Percentiles rank a stretch among this genome's conserved stretches.
Evolutionary conservation across 2,329 filamentous ascomycete species (phyloP).

Genomic region (Rosellinia necatrix): DNA sequence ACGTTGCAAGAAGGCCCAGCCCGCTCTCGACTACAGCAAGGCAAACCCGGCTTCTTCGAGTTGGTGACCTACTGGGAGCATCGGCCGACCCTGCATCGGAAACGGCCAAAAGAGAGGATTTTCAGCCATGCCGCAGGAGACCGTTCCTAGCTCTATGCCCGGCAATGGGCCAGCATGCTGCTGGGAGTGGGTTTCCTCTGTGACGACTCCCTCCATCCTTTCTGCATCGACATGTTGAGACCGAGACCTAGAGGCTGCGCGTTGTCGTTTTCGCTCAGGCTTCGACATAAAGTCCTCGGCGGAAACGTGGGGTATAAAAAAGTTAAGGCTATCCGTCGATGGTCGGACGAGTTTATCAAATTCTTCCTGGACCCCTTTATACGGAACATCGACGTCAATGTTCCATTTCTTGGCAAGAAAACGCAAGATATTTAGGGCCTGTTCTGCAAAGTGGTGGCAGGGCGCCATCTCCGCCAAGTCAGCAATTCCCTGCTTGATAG

Average conservation of each 20-base stretch:
- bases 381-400: conserved; percentile 54
- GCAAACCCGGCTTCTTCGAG: conserved; percentile 59
- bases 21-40: conserved; percentile 38
- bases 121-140: conserved; percentile 38
- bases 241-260: conserved; percentile 17
- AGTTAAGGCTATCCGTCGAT: conserved; percentile 58
- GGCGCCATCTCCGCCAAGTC: conserved; percentile 65
- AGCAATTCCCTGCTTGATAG: conserved; percentile 58
- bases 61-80: conserved; percentile 52
- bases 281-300: conserved; percentile 54
- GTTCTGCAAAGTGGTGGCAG: conserved; percentile 64
- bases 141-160: conserved; percentile 7
- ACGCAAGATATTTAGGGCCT: conserved; percentile 63
- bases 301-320: conserved; percentile 57
- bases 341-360: conserved; percentile 50
- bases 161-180: background rate
- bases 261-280: conserved; percentile 39
- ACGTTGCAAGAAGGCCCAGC: background rate
- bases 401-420: conserved; percentile 64
- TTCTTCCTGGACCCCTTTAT: conserved; percentile 43
- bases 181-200: conserved; percentile 3
- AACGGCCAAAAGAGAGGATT: conserved; percentile 65
- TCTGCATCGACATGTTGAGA: conserved; percentile 21
- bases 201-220: conserved; percentile 34
- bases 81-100: conserved; percentile 62